Evolutionary conservation across 2,329 filamentous ascomycete genomes (phyloP), one percentile per base, ranked within the genome.

Genomic region (Amauroascus niger): DNA sequence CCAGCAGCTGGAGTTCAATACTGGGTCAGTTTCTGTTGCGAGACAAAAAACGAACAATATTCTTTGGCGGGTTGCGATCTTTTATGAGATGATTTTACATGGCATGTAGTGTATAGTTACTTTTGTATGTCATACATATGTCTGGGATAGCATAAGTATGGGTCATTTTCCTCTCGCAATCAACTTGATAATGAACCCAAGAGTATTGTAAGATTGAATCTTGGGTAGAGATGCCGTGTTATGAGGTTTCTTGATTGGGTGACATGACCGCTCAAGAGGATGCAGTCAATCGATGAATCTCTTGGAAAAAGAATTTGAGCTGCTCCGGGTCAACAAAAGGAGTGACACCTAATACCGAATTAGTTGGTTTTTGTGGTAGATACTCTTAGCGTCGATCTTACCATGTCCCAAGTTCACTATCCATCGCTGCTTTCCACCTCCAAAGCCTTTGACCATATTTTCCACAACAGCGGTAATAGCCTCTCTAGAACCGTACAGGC

Each of bases 371-470:
- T 3, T 26, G 58, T 64, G 43, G 58, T 60, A 37, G 50, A 46
- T 33, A 14, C 9, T 22, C 39, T 6, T 4, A 7, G 45, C 7
- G 37, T 5, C 22, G 13, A 20, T 70, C 82, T 65, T 79, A 87
- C 93, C 93, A 67, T 98, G 93, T 7, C 93, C 93, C 58, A 98
- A 78, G 68, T 98, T 98, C 46, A 87, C 88, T 62, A 98, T 97
- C 91, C 93, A 98, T 39, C 91, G 88, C 69, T 90, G 83, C 71
- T 89, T 91, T 52, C 85, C 86, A 58, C 83, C 82, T 56, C 79
- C 78, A 65, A 97, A 98, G 0, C 91, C 91, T 57, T 83, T 74
- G 1, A 95, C 88, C 86, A 96, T 95, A 45, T 83, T 77, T 70
- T 91, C 79, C 6, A 96, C 90, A 0, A 84, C 86, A 59, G 79